phyloP scores from a whole-genome alignment of 2,329 filamentous ascomycete species.

The Camptophora hylomeconis region DNA sequence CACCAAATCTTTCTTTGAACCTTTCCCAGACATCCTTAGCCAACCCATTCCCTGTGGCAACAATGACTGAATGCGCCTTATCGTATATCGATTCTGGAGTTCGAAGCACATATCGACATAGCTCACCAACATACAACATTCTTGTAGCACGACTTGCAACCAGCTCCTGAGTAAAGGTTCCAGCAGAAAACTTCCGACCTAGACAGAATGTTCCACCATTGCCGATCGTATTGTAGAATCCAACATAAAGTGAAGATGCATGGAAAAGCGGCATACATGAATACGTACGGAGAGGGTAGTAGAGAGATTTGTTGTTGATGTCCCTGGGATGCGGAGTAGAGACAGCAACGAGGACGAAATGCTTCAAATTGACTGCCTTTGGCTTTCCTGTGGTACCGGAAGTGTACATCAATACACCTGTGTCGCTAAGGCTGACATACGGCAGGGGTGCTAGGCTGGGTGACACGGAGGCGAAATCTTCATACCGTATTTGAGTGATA shows the following conservation, averaged over 20 bases:
- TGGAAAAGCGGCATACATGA: conserved; percentile 37
- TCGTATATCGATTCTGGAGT: conserved; percentile 31
- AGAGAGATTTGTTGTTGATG: conserved; percentile 48
- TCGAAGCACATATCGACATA: conserved; percentile 35
- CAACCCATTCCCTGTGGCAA: conserved; percentile 34
- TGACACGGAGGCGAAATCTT: conserved; percentile 9
- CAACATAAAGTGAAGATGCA: conserved; percentile 35
- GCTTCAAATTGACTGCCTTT: conserved; percentile 18
- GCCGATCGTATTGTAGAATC: conserved; percentile 28
- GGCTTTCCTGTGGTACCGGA: conserved; percentile 29
- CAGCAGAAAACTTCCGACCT: conserved; percentile 21
- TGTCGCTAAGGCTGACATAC: conserved; percentile 1
- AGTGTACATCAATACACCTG: conserved; percentile 31
- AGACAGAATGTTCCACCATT: conserved; percentile 30
- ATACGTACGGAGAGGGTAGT: conserved; percentile 32
- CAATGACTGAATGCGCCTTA: conserved; percentile 29
- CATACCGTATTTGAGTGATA: conserved; percentile 4
- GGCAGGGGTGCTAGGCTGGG: conserved; percentile 2
- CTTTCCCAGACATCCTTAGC: conserved; percentile 35
- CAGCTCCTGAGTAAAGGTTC: conserved; percentile 13
- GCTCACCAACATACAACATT: conserved; percentile 41
- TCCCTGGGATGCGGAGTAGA: conserved; percentile 36
- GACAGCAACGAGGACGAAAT: conserved; percentile 24
- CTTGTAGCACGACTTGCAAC: conserved; percentile 36
- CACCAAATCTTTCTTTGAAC: conserved; percentile 26